Percentiles rank a stretch among this genome's conserved stretches.
These are phyloP conservation scores for Trichosphaerium sp. DNA, from an alignment of 78 protist genomes.

Conservation along the genomic window DNA sequence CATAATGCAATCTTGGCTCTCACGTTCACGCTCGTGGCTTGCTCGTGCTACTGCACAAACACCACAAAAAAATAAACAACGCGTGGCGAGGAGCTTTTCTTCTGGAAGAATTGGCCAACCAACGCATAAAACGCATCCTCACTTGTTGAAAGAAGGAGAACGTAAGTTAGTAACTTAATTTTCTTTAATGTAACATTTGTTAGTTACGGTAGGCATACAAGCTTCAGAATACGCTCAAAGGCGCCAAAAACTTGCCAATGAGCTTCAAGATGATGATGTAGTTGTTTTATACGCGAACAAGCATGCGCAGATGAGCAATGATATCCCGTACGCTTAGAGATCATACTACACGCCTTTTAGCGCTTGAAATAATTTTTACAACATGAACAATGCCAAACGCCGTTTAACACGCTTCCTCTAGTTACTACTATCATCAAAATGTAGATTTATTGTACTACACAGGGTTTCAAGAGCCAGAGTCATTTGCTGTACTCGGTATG, in stretches of 20 bases:
- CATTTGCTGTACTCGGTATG: conserved; percentile 18
- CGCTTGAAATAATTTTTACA: too few relatives aligned
- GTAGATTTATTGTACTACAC: conserved; percentile 55
- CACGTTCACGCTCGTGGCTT: too few relatives aligned
- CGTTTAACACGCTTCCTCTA: background rate
- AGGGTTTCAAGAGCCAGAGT: conserved; percentile 69
- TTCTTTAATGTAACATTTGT: background rate
- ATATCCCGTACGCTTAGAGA: conserved; percentile 41
- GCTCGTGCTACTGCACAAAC: too few relatives aligned
- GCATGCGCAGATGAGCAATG: conserved; percentile 42
- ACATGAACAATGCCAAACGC: too few relatives aligned
- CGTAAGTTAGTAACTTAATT: background rate
- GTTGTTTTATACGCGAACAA: conserved; percentile 17
- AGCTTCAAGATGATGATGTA: background rate
- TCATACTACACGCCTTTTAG: background rate
- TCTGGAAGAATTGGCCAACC: conserved; percentile 62
- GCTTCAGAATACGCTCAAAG: conserved; percentile 23
- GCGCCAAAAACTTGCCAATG: background rate
- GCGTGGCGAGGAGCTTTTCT: too few relatives aligned
- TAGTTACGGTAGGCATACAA: conserved; percentile 8
- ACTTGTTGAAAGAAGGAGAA: conserved; percentile 27
- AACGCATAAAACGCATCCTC: conserved; percentile 42
- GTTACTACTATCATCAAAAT: conserved; percentile 28
- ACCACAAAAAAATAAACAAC: too few relatives aligned
- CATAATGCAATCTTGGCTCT: too few relatives aligned